phyloP scores from a whole-genome alignment of 176 grass and related monocot species.

The Zoysia pacifica region DNA sequence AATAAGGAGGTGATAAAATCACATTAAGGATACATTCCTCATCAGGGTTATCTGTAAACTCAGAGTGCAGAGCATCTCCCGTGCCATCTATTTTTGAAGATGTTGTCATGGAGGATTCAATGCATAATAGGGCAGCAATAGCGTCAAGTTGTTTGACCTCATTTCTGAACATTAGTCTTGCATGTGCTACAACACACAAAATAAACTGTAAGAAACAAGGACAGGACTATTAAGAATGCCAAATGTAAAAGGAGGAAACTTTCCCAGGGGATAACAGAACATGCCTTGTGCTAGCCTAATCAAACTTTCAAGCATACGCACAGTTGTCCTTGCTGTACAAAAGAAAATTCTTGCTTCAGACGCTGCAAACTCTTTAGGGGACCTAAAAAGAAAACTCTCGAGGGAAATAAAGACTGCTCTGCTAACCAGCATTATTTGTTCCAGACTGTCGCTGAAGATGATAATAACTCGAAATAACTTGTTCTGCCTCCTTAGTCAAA shows the following conservation, averaged over 20 bases:
- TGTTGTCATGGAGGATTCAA: conserved; percentile 91
- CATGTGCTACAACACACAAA: conserved; percentile 65
- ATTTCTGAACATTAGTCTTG: conserved; percentile 92
- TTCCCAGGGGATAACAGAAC: conserved; percentile 5
- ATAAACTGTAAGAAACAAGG: conserved; percentile 24
- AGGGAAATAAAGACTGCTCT: background rate
- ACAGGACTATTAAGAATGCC: conserved; percentile 11
- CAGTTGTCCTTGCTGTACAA: conserved; percentile 85
- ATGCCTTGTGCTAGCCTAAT: conserved; percentile 92
- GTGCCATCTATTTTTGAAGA: conserved; percentile 68
- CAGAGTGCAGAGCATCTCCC: conserved; percentile 76
- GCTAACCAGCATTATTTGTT: conserved; percentile 76
- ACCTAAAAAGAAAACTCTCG: background rate
- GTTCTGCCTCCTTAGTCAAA: conserved; percentile 82
- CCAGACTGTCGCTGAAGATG: conserved; percentile 83
- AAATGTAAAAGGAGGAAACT: conserved; percentile 1
- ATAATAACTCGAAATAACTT: conserved; percentile 83
- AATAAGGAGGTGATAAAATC: conserved; percentile 8
- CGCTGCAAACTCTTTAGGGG: conserved; percentile 10
- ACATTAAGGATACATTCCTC: conserved; percentile 83
- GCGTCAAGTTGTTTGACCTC: conserved; percentile 69
- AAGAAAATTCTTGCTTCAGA: conserved; percentile 12
- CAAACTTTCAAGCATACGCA: conserved; percentile 97
- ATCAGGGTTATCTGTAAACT: conserved; percentile 82
- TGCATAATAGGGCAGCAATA: conserved; percentile 88